Evolutionary conservation across 2,329 filamentous ascomycete species (phyloP).

Genomic region (Emergomyces pasteurianus): DNA sequence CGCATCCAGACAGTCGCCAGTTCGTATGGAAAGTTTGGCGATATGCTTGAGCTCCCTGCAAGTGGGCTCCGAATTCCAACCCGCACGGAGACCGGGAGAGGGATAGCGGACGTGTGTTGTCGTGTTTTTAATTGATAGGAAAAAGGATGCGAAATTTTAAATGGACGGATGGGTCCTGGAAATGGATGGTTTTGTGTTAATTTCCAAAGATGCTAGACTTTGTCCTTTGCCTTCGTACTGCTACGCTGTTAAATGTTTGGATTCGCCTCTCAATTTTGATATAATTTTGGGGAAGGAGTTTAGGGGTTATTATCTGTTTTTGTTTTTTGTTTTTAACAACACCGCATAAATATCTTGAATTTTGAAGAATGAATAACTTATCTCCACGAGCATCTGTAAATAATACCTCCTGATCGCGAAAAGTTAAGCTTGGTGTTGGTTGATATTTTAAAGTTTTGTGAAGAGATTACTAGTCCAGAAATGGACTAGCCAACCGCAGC

Average conservation of each 20-base stretch:
- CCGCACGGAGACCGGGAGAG: background rate
- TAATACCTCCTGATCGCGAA: too few relatives aligned
- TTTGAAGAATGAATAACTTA: background rate
- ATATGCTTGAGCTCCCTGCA: slow-evolving; percentile 28
- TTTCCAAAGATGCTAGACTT: background rate
- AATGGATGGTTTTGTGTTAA: background rate
- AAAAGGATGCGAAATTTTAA: background rate
- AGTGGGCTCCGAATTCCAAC: background rate
- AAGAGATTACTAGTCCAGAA: background rate
- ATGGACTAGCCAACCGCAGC: background rate
- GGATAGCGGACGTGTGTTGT: background rate
- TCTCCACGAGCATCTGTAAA: too few relatives aligned
- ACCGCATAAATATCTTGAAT: background rate
- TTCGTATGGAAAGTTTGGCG: slow-evolving; percentile 10
- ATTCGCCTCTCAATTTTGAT: background rate
- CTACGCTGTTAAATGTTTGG: background rate
- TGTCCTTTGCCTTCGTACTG: background rate
- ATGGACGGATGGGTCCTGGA: background rate
- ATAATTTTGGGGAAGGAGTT: background rate
- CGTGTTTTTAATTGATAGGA: background rate
- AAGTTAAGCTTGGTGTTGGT: background rate
- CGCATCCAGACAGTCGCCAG: slow-evolving; percentile 14
- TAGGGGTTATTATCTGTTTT: background rate
- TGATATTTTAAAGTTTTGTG: background rate
- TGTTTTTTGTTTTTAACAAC: background rate